Conservation (phyloP, 345 rosid genomes). For the Clarkia xantiana region DNA sequence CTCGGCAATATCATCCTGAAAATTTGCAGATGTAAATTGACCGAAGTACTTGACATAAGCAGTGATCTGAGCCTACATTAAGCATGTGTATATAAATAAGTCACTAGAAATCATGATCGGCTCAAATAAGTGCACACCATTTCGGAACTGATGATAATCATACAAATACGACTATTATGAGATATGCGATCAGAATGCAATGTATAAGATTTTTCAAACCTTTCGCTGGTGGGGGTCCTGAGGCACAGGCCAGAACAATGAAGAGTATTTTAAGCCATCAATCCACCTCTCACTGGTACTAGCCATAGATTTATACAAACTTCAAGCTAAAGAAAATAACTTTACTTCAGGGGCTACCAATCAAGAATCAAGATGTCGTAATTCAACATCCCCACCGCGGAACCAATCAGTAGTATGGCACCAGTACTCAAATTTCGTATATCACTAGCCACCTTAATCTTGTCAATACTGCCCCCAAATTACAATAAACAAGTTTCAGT, state of each 20-base stretch:
- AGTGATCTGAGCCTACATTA: conserved; percentile 59
- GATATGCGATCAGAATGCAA: neutral
- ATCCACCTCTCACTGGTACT: conserved; percentile 77
- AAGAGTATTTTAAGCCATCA: conserved; percentile 80
- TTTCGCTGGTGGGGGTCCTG: conserved; percentile 61
- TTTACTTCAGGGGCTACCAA: conserved; percentile 19
- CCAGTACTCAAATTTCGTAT: too few species aligned
- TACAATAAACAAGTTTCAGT: too few species aligned
- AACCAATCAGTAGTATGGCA: neutral
- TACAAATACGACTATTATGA: neutral
- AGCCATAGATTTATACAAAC: conserved; percentile 29
- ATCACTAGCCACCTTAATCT: too few species aligned
- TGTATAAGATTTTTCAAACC: conserved; percentile 19
- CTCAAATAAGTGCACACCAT: neutral
- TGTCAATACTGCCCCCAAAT: too few species aligned
- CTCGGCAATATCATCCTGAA: conserved; percentile 92
- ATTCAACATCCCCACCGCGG: conserved; percentile 26
- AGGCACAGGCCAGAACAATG: conserved; percentile 77
- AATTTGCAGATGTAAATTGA: conserved; percentile 81
- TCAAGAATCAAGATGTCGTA: conserved; percentile 34
- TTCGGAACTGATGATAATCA: neutral
- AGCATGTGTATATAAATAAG: too few species aligned
- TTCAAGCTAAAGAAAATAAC: conserved; percentile 6
- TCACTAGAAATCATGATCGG: too few species aligned
- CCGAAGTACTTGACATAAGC: conserved; percentile 92